phyloP scores from a whole-genome alignment of 1,284 basidiomycete genomes.

The Caloboletus inedulis region DNA sequence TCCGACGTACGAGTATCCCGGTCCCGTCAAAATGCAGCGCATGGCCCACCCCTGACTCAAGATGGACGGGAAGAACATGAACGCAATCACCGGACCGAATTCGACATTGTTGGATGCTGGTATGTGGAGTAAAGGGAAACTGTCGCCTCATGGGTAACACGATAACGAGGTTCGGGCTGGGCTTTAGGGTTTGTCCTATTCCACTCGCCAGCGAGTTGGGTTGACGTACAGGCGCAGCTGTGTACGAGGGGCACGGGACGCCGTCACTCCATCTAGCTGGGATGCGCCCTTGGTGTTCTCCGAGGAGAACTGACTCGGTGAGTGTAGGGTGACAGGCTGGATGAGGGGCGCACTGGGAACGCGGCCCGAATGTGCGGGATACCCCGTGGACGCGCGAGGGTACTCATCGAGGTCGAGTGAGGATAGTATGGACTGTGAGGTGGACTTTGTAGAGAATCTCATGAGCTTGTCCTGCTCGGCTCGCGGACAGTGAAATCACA shows the following conservation, averaged over 20 bases:
- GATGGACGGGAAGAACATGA: not conserved
- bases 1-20: not conserved
- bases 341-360: too few species aligned
- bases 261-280: slow-evolving; percentile 45
- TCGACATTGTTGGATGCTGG: slow-evolving; percentile 28
- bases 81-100: not conserved
- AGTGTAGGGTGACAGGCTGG: not conserved
- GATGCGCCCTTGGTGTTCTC: slow-evolving; percentile 52
- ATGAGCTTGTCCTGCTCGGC: not conserved
- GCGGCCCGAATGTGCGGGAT: not conserved
- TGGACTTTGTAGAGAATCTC: not conserved
- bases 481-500: not conserved
- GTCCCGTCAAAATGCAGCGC: not conserved
- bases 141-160: not conserved
- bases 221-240: not conserved
- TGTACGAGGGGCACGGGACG: slow-evolving; percentile 49
- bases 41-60: not conserved
- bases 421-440: not conserved
- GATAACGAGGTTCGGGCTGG: not conserved
- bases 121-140: slow-evolving; percentile 51
- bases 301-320: slow-evolving; percentile 40
- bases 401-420: not conserved
- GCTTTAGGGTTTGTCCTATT: not conserved
- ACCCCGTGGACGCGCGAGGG: not conserved
- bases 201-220: not conserved